phyloP scores from a whole-genome alignment of 2,329 filamentous ascomycete genomes.

The Calonectria naviculata region DNA sequence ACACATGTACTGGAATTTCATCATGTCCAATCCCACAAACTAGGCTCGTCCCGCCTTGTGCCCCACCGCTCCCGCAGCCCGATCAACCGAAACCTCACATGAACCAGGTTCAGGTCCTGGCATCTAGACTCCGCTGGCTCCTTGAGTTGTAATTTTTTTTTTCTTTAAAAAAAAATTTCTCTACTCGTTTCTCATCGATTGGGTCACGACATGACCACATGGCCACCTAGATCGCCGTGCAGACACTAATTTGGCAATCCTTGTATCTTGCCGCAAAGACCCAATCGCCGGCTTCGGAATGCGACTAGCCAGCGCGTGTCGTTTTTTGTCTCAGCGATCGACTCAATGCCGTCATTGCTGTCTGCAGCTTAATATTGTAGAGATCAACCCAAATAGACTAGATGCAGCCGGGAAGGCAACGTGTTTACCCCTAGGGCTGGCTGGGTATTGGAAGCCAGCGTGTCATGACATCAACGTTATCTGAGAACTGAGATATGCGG shows the following conservation, averaged over 20 bases:
- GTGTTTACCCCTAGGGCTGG: not conserved
- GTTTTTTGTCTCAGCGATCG: constrained; percentile 16
- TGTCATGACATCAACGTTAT: constrained; percentile 14
- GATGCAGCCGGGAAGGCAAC: not conserved
- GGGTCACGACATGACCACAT: constrained; percentile 23
- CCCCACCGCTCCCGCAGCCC: constrained; percentile 37
- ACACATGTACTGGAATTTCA: not conserved
- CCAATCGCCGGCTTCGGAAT: constrained; percentile 34
- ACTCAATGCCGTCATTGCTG: constrained; percentile 12
- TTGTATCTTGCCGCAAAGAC: constrained; percentile 25
- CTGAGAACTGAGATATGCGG: constrained; percentile 5
- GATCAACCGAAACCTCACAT: constrained; percentile 32
- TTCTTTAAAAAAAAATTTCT: constrained; percentile 19
- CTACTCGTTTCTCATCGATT: constrained; percentile 23
- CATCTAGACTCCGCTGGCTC: constrained; percentile 1
- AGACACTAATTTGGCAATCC: constrained; percentile 17
- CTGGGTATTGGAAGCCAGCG: not conserved
- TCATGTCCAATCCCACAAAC: constrained; percentile 20
- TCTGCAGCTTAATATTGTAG: not conserved
- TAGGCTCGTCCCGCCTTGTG: constrained; percentile 41
- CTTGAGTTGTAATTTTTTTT: constrained; percentile 12
- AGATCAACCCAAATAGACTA: not conserved
- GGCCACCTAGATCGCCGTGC: constrained; percentile 20
- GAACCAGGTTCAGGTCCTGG: constrained; percentile 22
- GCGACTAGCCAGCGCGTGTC: constrained; percentile 10